phyloP scores from a whole-genome alignment of 306 rosid species.

The Calophaca sinica region DNA sequence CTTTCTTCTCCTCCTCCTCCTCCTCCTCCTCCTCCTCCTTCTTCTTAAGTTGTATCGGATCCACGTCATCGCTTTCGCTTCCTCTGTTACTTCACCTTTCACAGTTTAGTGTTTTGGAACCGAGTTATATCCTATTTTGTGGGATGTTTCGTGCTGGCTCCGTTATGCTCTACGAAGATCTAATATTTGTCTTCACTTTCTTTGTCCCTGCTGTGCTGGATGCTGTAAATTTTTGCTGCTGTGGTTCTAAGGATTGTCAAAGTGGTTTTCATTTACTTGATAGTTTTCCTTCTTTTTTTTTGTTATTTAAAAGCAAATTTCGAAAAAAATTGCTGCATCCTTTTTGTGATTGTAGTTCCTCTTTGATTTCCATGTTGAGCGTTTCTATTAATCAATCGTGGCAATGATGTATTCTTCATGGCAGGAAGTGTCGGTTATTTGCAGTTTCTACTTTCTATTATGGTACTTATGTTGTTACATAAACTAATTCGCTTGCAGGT shows the following conservation, averaged over 20 bases:
- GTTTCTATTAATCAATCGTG: background rate
- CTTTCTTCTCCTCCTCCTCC: background rate
- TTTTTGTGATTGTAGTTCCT: background rate
- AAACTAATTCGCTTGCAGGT: constrained; percentile 55
- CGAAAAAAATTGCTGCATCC: background rate
- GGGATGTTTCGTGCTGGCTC: background rate
- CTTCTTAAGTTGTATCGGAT: constrained; percentile 49
- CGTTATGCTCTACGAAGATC: constrained; percentile 44
- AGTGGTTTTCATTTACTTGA: background rate
- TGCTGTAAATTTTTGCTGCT: constrained; percentile 23
- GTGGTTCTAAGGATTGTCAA: background rate
- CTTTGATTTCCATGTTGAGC: constrained; percentile 4
- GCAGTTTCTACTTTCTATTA: background rate
- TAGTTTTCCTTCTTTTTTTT: background rate
- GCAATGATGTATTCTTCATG: background rate
- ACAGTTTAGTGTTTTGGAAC: constrained; percentile 16
- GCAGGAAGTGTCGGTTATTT: background rate
- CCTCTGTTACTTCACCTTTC: background rate
- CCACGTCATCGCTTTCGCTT: constrained; percentile 45
- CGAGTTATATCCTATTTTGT: constrained; percentile 11
- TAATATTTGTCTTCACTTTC: constrained; percentile 32
- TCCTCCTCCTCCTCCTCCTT: background rate
- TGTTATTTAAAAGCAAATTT: too few species aligned
- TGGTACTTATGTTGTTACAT: constrained; percentile 20
- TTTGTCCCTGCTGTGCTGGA: background rate